Percentiles rank a stretch among this genome's conserved stretches.
Evolutionary conservation across 345 rosid species (phyloP).

Genomic region (Schrenkiella parvula): DNA sequence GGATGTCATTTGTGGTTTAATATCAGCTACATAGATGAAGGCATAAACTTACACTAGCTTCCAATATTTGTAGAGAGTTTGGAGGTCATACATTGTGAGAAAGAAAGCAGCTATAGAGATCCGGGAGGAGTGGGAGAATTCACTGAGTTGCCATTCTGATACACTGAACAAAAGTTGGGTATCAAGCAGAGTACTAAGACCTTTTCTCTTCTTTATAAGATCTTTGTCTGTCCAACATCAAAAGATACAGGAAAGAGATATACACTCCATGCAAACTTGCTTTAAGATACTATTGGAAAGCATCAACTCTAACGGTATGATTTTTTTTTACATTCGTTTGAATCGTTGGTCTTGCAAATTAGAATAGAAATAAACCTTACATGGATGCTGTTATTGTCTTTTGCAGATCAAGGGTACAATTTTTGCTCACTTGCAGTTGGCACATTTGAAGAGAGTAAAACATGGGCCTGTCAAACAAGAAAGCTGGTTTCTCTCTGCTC

Average conservation of each 20-base stretch:
- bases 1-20: not conserved
- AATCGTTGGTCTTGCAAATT: not conserved
- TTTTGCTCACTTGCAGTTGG: constrained; percentile 60
- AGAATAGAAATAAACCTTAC: not conserved
- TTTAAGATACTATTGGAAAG: constrained; percentile 71
- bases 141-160: constrained; percentile 38
- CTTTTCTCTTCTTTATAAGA: constrained; percentile 60
- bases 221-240: constrained; percentile 43
- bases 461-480: constrained; percentile 63
- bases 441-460: constrained; percentile 61
- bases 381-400: constrained; percentile 3
- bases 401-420: constrained; percentile 64
- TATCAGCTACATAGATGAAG: not conserved
- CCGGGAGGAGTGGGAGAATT: constrained; percentile 62
- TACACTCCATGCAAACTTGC: constrained; percentile 55
- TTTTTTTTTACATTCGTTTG: constrained; percentile 7
- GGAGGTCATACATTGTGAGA: constrained; percentile 62
- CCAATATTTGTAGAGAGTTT: constrained; percentile 54
- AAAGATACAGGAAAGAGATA: constrained; percentile 46
- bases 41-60: constrained; percentile 6
- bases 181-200: constrained; percentile 60
- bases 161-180: constrained; percentile 49
- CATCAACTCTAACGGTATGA: constrained; percentile 66
- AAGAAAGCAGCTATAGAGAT: constrained; percentile 56
- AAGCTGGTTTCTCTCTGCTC: constrained; percentile 63